A percentile compares a stretch with the other conserved stretches of the same genome.
Evolutionary conservation across 805 yeast genomes (phyloP).

Genomic region (Sungouiella blattae): DNA sequence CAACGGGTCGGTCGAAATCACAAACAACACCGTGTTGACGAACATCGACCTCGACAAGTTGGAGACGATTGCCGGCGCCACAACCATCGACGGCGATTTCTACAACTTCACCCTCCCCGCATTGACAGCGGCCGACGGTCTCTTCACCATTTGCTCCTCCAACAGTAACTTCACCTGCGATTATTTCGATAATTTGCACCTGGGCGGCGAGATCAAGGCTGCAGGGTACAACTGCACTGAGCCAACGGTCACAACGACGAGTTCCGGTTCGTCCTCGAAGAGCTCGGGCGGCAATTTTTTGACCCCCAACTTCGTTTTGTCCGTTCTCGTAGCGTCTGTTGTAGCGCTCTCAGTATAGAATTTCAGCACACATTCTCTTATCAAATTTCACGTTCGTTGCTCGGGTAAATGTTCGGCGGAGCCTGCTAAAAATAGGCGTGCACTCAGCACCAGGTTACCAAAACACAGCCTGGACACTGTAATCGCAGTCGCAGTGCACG

Average conservation of each 20-base stretch:
- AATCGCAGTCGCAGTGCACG: too few relatives aligned
- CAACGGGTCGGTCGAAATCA: constrained; percentile 40
- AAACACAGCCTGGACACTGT: too few relatives aligned
- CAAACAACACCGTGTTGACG: constrained; percentile 37
- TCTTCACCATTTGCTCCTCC: constrained; percentile 32
- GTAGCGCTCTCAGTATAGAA: too few relatives aligned
- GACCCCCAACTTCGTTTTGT: constrained; percentile 16
- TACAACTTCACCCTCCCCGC: constrained; percentile 36
- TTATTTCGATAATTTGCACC: constrained; percentile 30
- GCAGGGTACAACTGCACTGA: constrained; percentile 41
- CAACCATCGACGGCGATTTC: constrained; percentile 34
- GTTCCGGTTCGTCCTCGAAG: constrained; percentile 13
- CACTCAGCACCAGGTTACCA: too few relatives aligned
- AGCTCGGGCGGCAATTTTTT: constrained; percentile 15
- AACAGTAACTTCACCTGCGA: constrained; percentile 36
- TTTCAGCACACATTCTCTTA: too few relatives aligned
- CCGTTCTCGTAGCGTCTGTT: too few relatives aligned
- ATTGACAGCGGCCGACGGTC: constrained; percentile 39
- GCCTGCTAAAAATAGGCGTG: too few relatives aligned
- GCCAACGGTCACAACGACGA: constrained; percentile 14
- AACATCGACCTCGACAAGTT: constrained; percentile 29
- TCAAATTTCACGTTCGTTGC: too few relatives aligned
- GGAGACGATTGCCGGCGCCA: constrained; percentile 38
- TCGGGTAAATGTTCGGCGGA: too few relatives aligned
- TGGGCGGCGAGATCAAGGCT: constrained; percentile 33